Evolutionary conservation across 495 filamentous ascomycete species (phyloP), one percentile per base, ranked within the genome.

Genomic region (Podospora pseudopauciseta): DNA sequence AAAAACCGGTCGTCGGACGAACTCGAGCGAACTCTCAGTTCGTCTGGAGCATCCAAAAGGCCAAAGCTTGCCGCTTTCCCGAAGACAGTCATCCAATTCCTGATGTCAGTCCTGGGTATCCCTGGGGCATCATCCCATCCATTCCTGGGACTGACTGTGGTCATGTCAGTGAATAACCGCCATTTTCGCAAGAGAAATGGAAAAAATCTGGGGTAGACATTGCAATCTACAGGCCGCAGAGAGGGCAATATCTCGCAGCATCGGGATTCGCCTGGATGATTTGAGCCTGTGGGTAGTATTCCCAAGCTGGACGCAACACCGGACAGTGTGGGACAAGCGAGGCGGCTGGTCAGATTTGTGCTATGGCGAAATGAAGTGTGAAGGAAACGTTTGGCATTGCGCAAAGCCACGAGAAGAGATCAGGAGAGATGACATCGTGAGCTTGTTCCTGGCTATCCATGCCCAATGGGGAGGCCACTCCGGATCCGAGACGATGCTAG

Each of bases 191-290:
- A 27, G 61, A 20, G 61, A 32, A 18, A 39, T 28, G 7, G 32
- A 59, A 39, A 18, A 18, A 19, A n/a, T n/a, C 27, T 56, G 53
- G 18, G 56, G 67, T 53, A 68, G 30, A 19, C n/a, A 44, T 44
- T 64, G 44, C 67, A 63, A 65, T 63, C 11, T 65, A 60, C 60
- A 56, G 67, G 54, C 61, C 34, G 63, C 63, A 55, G 67, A 18
- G 15, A 54, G 58, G 15, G 32, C 64, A 66, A 69, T 69, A 60
- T 69, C 63, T 65, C 5, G n/a, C 34, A 23, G 18, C 26, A 54
- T 32, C 58, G 57, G 23, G 44, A 62, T 66, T 65, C 60, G 67
- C 67, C 39, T 20, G 67, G 67, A 28, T 61, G 57, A 69, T 65
- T 58, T 69, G 63, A 69, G 67, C 63, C 63, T 62, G 64, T 65